Evolutionary conservation across 352 stramenopile genomes (phyloP).

Genomic region (Phytophthora pluvialis): DNA sequence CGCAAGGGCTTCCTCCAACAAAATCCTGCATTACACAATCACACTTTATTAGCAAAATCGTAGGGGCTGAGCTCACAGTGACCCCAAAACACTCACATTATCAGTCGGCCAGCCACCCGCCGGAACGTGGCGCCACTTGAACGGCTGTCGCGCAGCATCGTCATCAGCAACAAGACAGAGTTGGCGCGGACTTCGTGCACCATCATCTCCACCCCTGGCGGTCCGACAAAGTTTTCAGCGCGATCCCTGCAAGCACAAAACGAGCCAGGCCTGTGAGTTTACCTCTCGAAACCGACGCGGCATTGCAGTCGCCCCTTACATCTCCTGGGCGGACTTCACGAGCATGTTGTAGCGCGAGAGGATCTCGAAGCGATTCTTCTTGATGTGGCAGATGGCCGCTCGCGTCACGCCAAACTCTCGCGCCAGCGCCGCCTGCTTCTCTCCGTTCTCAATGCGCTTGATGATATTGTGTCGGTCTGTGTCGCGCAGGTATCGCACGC

Average conservation of each 20-base stretch:
- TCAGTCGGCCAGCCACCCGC: conserved; percentile 47
- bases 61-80: not conserved
- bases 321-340: conserved; percentile 58
- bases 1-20: conserved; percentile 62
- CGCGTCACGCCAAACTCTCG: conserved; percentile 74
- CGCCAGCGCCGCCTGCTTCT: conserved; percentile 67
- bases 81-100: conserved; percentile 37
- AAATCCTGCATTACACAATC: conserved; percentile 36
- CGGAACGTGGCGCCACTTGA: conserved; percentile 42
- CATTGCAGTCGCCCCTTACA: conserved; percentile 34
- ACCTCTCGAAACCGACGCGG: not conserved
- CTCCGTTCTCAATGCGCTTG: conserved; percentile 65
- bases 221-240: conserved; percentile 39
- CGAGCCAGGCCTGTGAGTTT: not conserved
- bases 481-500: conserved; percentile 60
- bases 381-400: conserved; percentile 79
- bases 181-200: conserved; percentile 54
- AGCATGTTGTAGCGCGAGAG: conserved; percentile 69
- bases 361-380: conserved; percentile 80
- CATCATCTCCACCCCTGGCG: conserved; percentile 37
- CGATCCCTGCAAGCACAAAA: conserved; percentile 28
- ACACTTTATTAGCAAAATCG: not conserved
- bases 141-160: conserved; percentile 48
- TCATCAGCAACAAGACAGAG: conserved; percentile 54
- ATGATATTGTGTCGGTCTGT: conserved; percentile 72